phyloP scores from a whole-genome alignment of 164 flowering plant species.

The Tetracentron sinense region DNA sequence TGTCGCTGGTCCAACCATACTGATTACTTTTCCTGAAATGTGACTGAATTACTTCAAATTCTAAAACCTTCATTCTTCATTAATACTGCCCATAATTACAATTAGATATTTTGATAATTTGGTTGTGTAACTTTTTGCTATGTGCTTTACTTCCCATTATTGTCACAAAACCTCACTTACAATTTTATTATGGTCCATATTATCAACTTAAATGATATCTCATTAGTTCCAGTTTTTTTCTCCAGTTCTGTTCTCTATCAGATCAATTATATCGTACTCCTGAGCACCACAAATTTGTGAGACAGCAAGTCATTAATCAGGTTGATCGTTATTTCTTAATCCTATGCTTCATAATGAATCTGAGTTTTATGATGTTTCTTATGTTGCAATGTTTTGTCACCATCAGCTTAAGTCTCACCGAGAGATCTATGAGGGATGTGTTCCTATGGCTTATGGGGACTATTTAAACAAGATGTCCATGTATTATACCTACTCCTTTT shows the following conservation, averaged over 20 bases:
- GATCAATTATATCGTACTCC: slow-evolving; percentile 85
- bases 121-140: too few species aligned
- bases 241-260: slow-evolving; percentile 85
- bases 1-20: too few species aligned
- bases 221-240: slow-evolving; percentile 13
- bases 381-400: slow-evolving; percentile 14
- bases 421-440: slow-evolving; percentile 75
- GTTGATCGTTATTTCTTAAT: slow-evolving; percentile 28
- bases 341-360: not conserved
- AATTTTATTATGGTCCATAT: not conserved
- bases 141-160: too few species aligned
- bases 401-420: slow-evolving; percentile 59
- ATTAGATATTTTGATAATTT: too few species aligned
- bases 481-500: slow-evolving; percentile 31
- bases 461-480: slow-evolving; percentile 81
- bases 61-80: too few species aligned
- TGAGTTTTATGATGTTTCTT: not conserved
- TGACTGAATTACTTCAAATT: too few species aligned
- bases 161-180: too few species aligned
- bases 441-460: slow-evolving; percentile 78
- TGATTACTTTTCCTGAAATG: too few species aligned
- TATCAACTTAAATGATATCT: slow-evolving; percentile 5
- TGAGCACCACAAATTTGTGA: slow-evolving; percentile 78
- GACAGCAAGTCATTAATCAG: slow-evolving; percentile 72
- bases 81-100: too few species aligned